These are phyloP conservation scores for Phlebiopsis flavidoalba DNA, from an alignment of 768 basidiomycete species.

Conservation along the genomic window DNA sequence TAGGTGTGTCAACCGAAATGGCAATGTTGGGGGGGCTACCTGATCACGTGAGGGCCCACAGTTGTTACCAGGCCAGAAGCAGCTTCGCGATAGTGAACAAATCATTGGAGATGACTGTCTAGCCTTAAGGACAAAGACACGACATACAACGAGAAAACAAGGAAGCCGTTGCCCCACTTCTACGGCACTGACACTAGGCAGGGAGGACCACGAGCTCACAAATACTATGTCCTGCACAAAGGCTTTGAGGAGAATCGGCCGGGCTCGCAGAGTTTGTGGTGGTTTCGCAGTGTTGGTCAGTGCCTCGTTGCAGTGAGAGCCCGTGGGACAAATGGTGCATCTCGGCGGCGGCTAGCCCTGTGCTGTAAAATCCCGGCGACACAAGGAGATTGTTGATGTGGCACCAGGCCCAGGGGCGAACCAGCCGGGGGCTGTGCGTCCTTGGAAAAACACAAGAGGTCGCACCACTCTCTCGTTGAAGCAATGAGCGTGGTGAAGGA, in stretches of 20 bases:
- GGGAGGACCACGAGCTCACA: conserved; percentile 13
- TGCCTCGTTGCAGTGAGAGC: conserved; percentile 17
- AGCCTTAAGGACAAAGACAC: conserved; percentile 1
- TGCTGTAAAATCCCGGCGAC: conserved; percentile 16
- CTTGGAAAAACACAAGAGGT: conserved; percentile 11
- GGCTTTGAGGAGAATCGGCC: conserved; percentile 11
- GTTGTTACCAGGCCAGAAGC: too few species aligned
- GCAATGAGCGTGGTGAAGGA: not conserved
- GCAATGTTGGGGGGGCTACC: too few species aligned
- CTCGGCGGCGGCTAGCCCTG: conserved; percentile 5
- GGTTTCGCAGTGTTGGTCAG: conserved; percentile 9
- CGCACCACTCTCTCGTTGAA: not conserved
- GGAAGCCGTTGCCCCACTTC: conserved; percentile 16
- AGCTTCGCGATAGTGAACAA: too few species aligned
- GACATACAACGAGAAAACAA: conserved; percentile 17
- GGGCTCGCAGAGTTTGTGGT: conserved; percentile 8
- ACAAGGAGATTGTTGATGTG: conserved; percentile 12
- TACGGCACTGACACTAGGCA: conserved; percentile 13
- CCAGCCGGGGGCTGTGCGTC: conserved; percentile 15
- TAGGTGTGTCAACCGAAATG: too few species aligned
- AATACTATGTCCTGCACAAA: conserved; percentile 9
- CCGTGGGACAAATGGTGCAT: conserved; percentile 18
- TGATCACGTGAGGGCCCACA: too few species aligned
- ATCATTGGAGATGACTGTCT: conserved; percentile 16
- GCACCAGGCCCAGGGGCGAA: conserved; percentile 14